Base-by-base conservation (phyloP, 2,329 filamentous ascomycete genomes). In the Cadophora gregata region DNA sequence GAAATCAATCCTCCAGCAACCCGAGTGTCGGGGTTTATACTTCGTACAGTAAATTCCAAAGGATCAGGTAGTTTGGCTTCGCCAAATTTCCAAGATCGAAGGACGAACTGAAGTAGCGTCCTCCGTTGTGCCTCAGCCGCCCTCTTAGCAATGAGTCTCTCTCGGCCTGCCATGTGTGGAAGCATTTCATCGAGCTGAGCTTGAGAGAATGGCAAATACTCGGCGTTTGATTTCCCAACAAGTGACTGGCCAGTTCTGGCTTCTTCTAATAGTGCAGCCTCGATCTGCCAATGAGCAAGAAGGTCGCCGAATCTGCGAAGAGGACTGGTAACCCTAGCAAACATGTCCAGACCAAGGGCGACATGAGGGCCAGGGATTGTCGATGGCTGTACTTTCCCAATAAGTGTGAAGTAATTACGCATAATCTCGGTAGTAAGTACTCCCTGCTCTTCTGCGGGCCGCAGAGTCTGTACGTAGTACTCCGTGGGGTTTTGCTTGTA, bases 231-330 rank as follows among this genome's bases (percentile, higher is more conserved):
- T 66, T 74, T 79, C 19, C 76, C 76, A 42, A 77, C 70, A 5
- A 83, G 76, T 27, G 77, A 76, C n/a, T 71, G 61, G 45, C 78
- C 78, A 10, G 72, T 72, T 47, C 74, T 77, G 38, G 74, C 69
- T 75, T 85, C 83, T 69, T 82, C 79, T 9, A 80, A 72, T 36
- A 91, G 78, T 10, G 86, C 83, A 2, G 84, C 84, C 73, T 89
- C 84, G 68, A 91, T 85, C 76, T 91, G 88, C 86, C 87, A 90
- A 78, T 90, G 88, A 1, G 85, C 82, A 36, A 91, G 75, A 56
- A 91, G 78, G 76, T 91, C 89, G 5, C 81, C 78, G 77, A 84
- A 90, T 51, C 89, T 84, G 38, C 89, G 86, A n/a, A 91, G 81
- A 21, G 89, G 89, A 59, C 86, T 89, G 8, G 89, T 91, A 47